Evolutionary conservation across 257 asterid species (phyloP), one percentile per base, ranked within the genome.

Genomic region (Coffea canephora): DNA sequence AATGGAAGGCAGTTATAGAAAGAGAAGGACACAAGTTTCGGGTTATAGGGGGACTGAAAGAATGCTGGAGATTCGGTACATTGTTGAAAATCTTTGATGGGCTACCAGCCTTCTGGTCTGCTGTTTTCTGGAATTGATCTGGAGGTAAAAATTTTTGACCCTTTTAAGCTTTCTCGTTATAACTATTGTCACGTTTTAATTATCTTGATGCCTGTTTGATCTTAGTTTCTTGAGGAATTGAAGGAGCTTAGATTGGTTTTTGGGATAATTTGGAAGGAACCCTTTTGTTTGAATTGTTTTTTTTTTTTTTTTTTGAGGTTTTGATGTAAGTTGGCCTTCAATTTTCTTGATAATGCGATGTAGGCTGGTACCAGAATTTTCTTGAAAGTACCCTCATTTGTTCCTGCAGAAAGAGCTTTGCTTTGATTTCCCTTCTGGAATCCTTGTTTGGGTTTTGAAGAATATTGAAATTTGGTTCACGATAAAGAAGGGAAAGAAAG

Each of bases 401-500:
- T 80, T 84, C 86, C 73, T 34, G 71, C 73, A 46, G 73, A 84
- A 88, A 72, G 87, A 69, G 57, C 89, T 85, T 85, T 84, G 76
- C 91, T 87, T 87, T 86, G 85, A 90, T 89, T 91, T 91, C 97
- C 96, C 97, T 91, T 89, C 92, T 83, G 55, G 62, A 78, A 59
- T 6, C 77, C 76, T 79, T 79, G 77, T 48, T 50, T 67, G 67
- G n/a, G 68, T 21, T 79, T 68, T 82, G 66, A 81, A 74, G 55
- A 80, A 80, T 69, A 80, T 79, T 69, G 64, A 78, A 81, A 71
- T 68, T 85, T 71, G 64, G 80, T 55, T 54, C 43, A 87, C 79
- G 89, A 80, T 71, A 78, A 72, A 84, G 95, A 87, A 89, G 96
- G 94, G 97, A 89, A 85, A 86, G 90, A 88, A 92, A 87, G 85